phyloP scores from a whole-genome alignment of 495 filamentous ascomycete species.

The Aspergillus panamensis region DNA sequence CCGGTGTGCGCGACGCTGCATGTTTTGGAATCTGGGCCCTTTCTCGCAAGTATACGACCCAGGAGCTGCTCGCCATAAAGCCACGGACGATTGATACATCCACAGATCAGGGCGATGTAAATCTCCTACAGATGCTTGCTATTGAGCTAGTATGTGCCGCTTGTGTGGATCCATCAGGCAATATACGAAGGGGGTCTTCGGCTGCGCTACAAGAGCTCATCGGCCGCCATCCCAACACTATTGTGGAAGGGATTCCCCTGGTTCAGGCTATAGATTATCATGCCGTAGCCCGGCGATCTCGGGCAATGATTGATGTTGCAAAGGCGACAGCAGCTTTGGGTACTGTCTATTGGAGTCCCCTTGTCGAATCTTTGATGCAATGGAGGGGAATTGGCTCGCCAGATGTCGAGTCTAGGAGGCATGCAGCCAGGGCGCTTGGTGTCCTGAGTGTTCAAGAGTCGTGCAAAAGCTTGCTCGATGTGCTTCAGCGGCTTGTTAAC shows the following conservation, averaged over 20 bases:
- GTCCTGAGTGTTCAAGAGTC: conserved; percentile 42
- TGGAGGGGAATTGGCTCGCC: conserved; percentile 84
- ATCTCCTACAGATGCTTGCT: conserved; percentile 70
- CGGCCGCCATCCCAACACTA: conserved; percentile 82
- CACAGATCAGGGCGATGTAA: conserved; percentile 27
- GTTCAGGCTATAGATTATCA: conserved; percentile 93
- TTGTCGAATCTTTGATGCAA: conserved; percentile 67
- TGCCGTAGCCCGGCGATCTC: conserved; percentile 78
- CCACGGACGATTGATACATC: conserved; percentile 32
- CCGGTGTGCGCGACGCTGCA: conserved; percentile 93
- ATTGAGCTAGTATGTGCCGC: conserved; percentile 76
- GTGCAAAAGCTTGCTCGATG: conserved; percentile 31
- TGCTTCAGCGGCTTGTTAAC: conserved; percentile 39
- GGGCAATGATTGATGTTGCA: conserved; percentile 75
- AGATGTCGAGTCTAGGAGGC: conserved; percentile 67
- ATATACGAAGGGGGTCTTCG: conserved; percentile 86
- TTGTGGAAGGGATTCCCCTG: conserved; percentile 73
- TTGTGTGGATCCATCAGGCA: conserved; percentile 84
- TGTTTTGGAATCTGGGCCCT: conserved; percentile 95
- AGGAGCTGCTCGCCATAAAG: conserved; percentile 65
- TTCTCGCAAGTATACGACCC: conserved; percentile 79
- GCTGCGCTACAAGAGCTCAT: conserved; percentile 93
- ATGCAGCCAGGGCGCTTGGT: conserved; percentile 68
- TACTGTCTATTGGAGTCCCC: conserved; percentile 62
- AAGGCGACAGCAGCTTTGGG: conserved; percentile 60